Percentiles rank a stretch among this genome's conserved stretches.
Evolutionary conservation across 2,329 filamentous ascomycete species (phyloP).

Genomic region (Neonectria faginata): DNA sequence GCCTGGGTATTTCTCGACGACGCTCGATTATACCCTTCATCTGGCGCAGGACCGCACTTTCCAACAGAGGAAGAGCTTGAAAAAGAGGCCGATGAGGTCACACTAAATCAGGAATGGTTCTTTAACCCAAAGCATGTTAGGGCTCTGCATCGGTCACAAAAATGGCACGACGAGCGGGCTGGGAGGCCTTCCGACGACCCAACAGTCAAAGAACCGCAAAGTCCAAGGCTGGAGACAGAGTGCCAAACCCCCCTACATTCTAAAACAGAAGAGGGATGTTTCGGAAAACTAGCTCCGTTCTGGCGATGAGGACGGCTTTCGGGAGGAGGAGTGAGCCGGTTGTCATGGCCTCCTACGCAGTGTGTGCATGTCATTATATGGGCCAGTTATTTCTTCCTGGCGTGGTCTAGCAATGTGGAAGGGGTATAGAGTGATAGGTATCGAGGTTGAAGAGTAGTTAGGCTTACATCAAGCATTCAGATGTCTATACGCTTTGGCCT

Average conservation of each 20-base stretch:
- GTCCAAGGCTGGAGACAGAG: not conserved
- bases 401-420: not conserved
- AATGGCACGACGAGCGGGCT: no score
- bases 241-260: not conserved
- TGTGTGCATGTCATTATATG: no score
- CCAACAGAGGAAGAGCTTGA: no score
- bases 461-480: not conserved
- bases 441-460: not conserved
- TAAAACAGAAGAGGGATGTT: not conserved
- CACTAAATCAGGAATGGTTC: no score
- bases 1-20: no score
- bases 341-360: not conserved
- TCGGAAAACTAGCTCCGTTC: not conserved
- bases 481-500: not conserved
- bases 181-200: no score
- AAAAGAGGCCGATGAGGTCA: no score
- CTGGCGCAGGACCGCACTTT: no score
- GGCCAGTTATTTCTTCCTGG: not conserved
- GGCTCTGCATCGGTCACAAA: no score
- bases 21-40: no score
- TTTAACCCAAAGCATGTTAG: no score
- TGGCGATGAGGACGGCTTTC: slow-evolving; percentile 3
- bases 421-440: not conserved
- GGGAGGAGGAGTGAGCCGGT: not conserved
- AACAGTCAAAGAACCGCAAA: no score